A percentile compares a stretch with the other conserved stretches of the same genome.
Conservation (phyloP, 2,329 filamentous ascomycete genomes). For the Nemania diffusa region DNA sequence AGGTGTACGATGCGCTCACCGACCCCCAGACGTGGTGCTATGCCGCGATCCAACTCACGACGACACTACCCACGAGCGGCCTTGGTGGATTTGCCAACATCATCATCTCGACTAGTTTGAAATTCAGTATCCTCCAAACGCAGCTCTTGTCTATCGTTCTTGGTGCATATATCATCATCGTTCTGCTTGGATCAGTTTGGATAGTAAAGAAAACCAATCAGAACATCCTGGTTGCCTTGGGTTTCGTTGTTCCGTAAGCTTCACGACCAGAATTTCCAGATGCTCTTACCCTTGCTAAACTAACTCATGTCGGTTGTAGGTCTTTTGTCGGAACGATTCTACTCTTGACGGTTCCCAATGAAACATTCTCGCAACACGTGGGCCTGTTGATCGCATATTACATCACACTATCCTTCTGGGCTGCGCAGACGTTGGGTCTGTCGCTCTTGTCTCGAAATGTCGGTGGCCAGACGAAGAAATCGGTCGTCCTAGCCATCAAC, state of each 20-base stretch:
- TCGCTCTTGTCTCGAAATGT: constrained; percentile 76
- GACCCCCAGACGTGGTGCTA: constrained; percentile 77
- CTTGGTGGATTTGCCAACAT: constrained; percentile 79
- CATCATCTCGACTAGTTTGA: constrained; percentile 72
- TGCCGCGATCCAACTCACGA: constrained; percentile 73
- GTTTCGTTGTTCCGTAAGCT: constrained; percentile 72
- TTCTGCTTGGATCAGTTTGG: constrained; percentile 73
- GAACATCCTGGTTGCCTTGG: constrained; percentile 73
- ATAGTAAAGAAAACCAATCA: constrained; percentile 75
- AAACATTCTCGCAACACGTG: constrained; percentile 66
- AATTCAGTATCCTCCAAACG: constrained; percentile 73
- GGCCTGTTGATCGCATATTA: constrained; percentile 80
- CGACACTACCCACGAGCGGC: constrained; percentile 77
- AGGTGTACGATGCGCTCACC: constrained; percentile 61
- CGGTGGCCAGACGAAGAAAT: constrained; percentile 79
- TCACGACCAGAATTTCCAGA: background rate
- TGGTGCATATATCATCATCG: constrained; percentile 77
- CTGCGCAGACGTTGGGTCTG: constrained; percentile 73
- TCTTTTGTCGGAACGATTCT: constrained; percentile 78
- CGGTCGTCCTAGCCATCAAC: constrained; percentile 73
- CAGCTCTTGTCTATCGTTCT: constrained; percentile 81
- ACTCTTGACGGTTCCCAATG: constrained; percentile 74
- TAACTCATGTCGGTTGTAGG: constrained; percentile 50
- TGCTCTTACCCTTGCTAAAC: background rate
- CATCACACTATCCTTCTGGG: constrained; percentile 81